Percentiles rank a stretch among this genome's conserved stretches.
These are phyloP conservation scores for Rutstroemia sydowiana DNA, from an alignment of 2,329 filamentous ascomycete species.

Conservation along the genomic window DNA sequence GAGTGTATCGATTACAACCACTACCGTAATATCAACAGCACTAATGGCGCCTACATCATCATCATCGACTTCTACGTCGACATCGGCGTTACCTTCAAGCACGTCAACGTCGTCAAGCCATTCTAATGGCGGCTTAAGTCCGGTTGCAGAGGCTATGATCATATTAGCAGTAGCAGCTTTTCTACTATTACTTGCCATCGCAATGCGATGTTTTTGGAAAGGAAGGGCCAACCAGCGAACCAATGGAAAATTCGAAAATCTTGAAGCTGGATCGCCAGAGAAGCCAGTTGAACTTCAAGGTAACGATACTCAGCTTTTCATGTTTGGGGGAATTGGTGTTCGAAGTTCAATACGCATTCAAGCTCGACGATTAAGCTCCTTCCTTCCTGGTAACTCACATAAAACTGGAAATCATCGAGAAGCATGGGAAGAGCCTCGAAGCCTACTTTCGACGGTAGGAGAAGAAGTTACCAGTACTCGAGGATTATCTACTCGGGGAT, in stretches of 20 bases:
- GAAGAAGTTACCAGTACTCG: slow-evolving; percentile 2
- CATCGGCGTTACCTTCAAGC: background rate
- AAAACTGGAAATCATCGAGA: background rate
- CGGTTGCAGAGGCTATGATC: slow-evolving; percentile 3
- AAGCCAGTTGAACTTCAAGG: slow-evolving; percentile 2
- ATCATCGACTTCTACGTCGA: background rate
- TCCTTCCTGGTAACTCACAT: background rate
- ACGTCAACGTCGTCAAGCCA: background rate
- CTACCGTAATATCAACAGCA: background rate
- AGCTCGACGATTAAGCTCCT: slow-evolving; percentile 3
- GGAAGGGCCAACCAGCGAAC: background rate
- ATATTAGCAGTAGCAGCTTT: background rate
- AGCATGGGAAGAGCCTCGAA: slow-evolving; percentile 1
- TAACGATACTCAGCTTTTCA: slow-evolving; percentile 3
- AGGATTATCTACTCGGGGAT: background rate
- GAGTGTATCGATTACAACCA: background rate
- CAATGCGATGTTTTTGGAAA: background rate
- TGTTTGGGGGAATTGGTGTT: slow-evolving; percentile 6
- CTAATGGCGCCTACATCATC: background rate
- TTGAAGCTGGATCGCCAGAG: background rate
- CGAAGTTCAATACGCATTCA: background rate
- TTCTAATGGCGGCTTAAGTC: background rate
- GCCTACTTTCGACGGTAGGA: background rate
- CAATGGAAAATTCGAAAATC: slow-evolving; percentile 2
- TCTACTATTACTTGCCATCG: background rate